Conservation (phyloP, 331 rosid genomes). For the Stylosanthes scabra region DNA sequence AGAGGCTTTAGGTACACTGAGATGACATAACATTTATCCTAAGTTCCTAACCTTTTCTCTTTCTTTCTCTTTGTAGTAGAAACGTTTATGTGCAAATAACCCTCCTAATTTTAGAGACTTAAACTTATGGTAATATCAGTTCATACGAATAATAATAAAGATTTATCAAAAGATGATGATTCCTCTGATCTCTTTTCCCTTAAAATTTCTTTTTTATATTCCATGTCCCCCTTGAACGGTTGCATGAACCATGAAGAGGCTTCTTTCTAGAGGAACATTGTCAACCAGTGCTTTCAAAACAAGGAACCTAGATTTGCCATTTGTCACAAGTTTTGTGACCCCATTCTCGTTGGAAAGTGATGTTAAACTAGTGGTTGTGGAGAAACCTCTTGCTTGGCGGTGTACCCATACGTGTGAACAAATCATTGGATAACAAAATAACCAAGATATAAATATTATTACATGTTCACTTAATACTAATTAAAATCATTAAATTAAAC, state of each 20-base stretch:
- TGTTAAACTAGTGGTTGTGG: slow-evolving; percentile 16
- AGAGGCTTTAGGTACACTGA: neutral
- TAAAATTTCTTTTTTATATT: neutral
- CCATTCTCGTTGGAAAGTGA: slow-evolving; percentile 42
- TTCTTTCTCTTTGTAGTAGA: slow-evolving; percentile 13
- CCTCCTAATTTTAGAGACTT: neutral
- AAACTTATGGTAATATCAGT: neutral
- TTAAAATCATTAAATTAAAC: no score
- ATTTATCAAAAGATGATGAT: slow-evolving; percentile 36
- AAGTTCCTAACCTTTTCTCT: neutral
- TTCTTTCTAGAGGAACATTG: slow-evolving; percentile 13
- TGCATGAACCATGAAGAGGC: neutral
- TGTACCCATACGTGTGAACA: neutral
- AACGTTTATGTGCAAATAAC: slow-evolving; percentile 16
- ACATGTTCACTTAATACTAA: no score
- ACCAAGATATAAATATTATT: neutral
- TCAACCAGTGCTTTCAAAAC: slow-evolving; percentile 40
- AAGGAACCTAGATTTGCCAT: slow-evolving; percentile 40
- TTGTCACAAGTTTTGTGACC: slow-evolving; percentile 29
- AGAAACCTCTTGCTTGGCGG: neutral
- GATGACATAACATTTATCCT: slow-evolving; percentile 12
- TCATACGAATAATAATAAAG: neutral
- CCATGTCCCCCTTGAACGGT: slow-evolving; percentile 36
- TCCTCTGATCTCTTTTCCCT: neutral
- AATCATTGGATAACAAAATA: neutral